phyloP scores from a whole-genome alignment of 2,329 filamentous ascomycete genomes.

The Calonectria ilicicola region DNA sequence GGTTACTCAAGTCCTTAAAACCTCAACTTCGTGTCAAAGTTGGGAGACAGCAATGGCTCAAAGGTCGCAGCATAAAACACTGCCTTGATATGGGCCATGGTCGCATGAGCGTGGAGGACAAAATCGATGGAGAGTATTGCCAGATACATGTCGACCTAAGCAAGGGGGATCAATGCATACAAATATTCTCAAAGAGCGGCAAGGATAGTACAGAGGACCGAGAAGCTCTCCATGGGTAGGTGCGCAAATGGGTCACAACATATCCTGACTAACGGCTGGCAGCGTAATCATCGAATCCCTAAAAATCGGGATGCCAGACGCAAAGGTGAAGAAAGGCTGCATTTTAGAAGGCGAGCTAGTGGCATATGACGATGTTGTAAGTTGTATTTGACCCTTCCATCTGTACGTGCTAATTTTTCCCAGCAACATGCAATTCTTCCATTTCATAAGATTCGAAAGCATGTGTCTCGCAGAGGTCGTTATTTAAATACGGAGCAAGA shows the following conservation, averaged over 20 bases:
- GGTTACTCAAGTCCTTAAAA: constrained; percentile 52
- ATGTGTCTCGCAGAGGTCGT: constrained; percentile 78
- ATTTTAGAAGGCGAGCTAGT: constrained; percentile 89
- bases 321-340: constrained; percentile 72
- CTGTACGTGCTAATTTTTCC: constrained; percentile 22
- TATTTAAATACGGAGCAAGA: constrained; percentile 77
- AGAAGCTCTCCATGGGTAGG: constrained; percentile 66
- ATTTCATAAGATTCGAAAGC: constrained; percentile 86
- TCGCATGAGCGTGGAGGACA: constrained; percentile 80
- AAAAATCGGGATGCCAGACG: constrained; percentile 67
- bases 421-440: constrained; percentile 73
- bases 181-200: constrained; percentile 92
- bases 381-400: constrained; percentile 5
- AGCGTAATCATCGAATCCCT: constrained; percentile 74
- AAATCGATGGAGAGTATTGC: constrained; percentile 91
- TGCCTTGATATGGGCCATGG: constrained; percentile 74
- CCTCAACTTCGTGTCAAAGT: constrained; percentile 73
- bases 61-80: constrained; percentile 79
- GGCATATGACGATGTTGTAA: constrained; percentile 76
- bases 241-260: not conserved
- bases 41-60: constrained; percentile 72
- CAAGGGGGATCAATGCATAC: constrained; percentile 67
- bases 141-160: constrained; percentile 84
- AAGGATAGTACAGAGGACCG: constrained; percentile 87
- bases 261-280: not conserved